phyloP scores from a whole-genome alignment of 2,329 filamentous ascomycete genomes.

The Fusarium sambucinum region DNA sequence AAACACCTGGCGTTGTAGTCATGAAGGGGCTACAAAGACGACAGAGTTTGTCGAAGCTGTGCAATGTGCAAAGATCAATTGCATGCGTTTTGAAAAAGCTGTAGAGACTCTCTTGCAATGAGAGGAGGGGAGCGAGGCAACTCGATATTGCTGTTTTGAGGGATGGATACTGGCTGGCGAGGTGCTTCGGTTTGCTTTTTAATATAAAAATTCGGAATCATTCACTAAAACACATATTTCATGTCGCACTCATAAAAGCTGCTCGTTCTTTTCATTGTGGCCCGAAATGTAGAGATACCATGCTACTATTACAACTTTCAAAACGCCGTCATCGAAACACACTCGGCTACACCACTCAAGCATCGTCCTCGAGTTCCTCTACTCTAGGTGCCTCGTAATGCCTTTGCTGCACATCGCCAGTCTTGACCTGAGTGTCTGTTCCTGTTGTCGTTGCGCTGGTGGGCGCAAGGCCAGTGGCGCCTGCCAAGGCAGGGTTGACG shows the following conservation, averaged over 20 bases:
- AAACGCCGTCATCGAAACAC: constrained; percentile 42
- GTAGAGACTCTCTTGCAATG: constrained; percentile 34
- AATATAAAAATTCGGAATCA: constrained; percentile 30
- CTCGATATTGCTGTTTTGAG: constrained; percentile 42
- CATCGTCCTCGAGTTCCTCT: constrained; percentile 64
- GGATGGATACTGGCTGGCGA: constrained; percentile 30
- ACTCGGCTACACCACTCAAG: constrained; percentile 52
- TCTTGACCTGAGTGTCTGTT: constrained; percentile 66
- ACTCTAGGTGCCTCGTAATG: constrained; percentile 65
- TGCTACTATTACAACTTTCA: constrained; percentile 44
- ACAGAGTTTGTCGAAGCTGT: background rate
- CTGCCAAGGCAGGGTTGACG: constrained; percentile 61
- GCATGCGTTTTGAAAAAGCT: constrained; percentile 14
- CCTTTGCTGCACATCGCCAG: constrained; percentile 56
- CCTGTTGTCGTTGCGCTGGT: constrained; percentile 68
- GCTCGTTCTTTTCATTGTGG: constrained; percentile 30
- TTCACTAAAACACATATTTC: background rate
- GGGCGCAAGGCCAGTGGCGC: constrained; percentile 65
- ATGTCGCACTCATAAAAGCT: background rate
- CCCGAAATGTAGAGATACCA: constrained; percentile 30
- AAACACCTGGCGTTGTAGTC: constrained; percentile 61
- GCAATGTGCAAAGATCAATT: background rate
- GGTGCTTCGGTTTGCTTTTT: constrained; percentile 41
- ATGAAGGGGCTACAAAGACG: constrained; percentile 3
- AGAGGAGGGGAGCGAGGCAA: constrained; percentile 43